Percentiles rank a stretch among this genome's conserved stretches.
Evolutionary conservation across 179 eudicot species (phyloP).

Genomic region (Patellifolia procumbens): DNA sequence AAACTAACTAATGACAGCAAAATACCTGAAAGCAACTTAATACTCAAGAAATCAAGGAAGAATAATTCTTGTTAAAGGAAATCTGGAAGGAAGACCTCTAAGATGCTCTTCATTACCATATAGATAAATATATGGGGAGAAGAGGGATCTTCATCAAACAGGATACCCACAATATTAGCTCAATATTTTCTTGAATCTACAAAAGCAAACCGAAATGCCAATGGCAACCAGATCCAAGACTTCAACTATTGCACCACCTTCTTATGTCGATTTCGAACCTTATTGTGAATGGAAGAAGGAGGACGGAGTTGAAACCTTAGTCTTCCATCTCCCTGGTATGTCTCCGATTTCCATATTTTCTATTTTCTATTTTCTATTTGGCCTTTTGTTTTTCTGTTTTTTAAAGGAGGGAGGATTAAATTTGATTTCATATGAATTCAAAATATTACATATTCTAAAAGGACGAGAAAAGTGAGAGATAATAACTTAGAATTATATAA

Average conservation of each 20-base stretch:
- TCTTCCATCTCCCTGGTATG: constrained; percentile 30
- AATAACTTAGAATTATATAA: not conserved
- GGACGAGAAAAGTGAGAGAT: not conserved
- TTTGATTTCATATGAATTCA: not conserved
- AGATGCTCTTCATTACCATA: constrained; percentile 18
- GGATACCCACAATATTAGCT: constrained; percentile 7
- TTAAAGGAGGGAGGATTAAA: not conserved
- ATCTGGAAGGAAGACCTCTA: not conserved
- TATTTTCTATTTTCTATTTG: not conserved
- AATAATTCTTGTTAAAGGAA: constrained; percentile 26
- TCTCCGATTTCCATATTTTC: not conserved
- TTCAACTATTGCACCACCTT: constrained; percentile 19
- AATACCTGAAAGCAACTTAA: constrained; percentile 27
- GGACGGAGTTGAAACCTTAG: constrained; percentile 23
- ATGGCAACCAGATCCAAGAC: constrained; percentile 32
- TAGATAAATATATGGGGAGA: constrained; percentile 23
- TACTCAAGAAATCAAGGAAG: constrained; percentile 30
- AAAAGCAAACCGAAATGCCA: not conserved
- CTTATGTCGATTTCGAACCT: constrained; percentile 35
- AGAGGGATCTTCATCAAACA: not conserved
- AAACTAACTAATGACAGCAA: not conserved
- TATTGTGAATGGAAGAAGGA: constrained; percentile 26
- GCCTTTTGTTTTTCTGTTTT: not conserved
- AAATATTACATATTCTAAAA: not conserved
- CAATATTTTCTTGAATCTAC: not conserved